Evolutionary conservation across 768 basidiomycete genomes (phyloP), one percentile per base, ranked within the genome.

Genomic region (Naganishia vishniacii): DNA sequence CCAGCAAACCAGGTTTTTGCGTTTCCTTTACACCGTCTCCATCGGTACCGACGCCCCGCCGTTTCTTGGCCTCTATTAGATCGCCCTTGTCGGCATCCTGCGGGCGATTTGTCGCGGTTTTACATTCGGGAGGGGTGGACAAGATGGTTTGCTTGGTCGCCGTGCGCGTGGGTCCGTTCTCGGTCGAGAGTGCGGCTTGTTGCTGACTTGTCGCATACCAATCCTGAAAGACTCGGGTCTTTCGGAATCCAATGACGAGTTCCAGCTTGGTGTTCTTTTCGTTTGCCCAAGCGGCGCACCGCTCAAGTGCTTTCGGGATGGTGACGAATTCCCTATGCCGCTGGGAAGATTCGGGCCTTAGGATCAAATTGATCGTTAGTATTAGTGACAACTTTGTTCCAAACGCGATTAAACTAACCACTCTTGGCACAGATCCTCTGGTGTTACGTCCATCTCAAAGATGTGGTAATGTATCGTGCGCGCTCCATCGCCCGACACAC

Each of bases 381-480:
- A 31, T 31, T 1, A 28, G 42, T 60, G 12, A 3, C 15, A 8
- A 28, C 20, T 41, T 28, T n/a, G 6, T 3, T 12, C 11, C 11
- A 1, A 15, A 29, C 0, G 5, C 20, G n/a, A 6, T 4, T 23
- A n/a, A 8, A 62, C 65, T 20, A 41, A 66, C 65, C 65, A 67
- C 6, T 47, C 59, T n/a, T 46, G 25, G 62, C 59, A 61, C 23
- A 67, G 28, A 28, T 31, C 34, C 20, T 63, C 61, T 23, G 49
- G 45, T n/a, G 34, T 26, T 3, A 67, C 45, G 12, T 62, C 65
- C 34, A 67, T 46, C 47, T 67, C 65, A 29, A 67, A 67, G 44
- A 67, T 62, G 56, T 67, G 61, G 26, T 67, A 67, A n/a, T 67
- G 47, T 11, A 67, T 67, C n/a, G 26, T 18, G 12, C 65, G 32